Base-by-base conservation (phyloP, 352 stramenopile species). In the Globisporangium spinosum region DNA sequence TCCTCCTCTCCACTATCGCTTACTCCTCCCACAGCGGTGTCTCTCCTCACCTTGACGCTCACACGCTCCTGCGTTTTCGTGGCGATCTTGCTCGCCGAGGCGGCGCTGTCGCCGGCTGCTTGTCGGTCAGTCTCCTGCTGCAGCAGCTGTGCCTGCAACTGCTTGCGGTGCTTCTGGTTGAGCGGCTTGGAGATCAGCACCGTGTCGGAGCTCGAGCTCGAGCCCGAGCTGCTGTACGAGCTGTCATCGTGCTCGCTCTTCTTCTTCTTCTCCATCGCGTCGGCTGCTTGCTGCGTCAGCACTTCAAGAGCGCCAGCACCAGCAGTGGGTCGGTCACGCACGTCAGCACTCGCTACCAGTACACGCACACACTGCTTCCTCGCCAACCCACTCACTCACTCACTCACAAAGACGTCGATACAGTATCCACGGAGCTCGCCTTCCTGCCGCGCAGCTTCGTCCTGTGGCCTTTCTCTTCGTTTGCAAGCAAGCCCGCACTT, bases 151-250 rank as follows among this genome's bases (percentile, higher is more conserved):
- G 71, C 70, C 56, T 82, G 78, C 64, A 89, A 77, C 58, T 89
- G 86, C 62, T 85, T 77, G 68, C 83, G 80, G 54, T 80, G 73
- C 38, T 79, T 80, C 62, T 90, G 77, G 60, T 87, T 76, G 47
- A 89, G 77, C 58, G 80, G 79, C 55, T 85, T 87, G 57, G 83
- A 82, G 59, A 93, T 89, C 10, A 93, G 77, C 70, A 93, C 85
- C 32, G 79, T 87, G 75, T 93, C 79, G 38, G 80, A 89, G 70
- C 84, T 89, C n/a, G 74, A 80, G 56, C 72, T 82, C 35, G 81
- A 89, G 63, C 79, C 88, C 23, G 77, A 83, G 65, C 80, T 82
- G 68, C 76, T 85, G 70, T 83, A 79, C 17, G 75, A 83, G 65
- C 77, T 84, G 35, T 64, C 61, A 23, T 55, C 67, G 34, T 57